Base-by-base conservation (phyloP, 202 grass and related monocot species). In the Schoenoplectus tabernaemontani region DNA sequence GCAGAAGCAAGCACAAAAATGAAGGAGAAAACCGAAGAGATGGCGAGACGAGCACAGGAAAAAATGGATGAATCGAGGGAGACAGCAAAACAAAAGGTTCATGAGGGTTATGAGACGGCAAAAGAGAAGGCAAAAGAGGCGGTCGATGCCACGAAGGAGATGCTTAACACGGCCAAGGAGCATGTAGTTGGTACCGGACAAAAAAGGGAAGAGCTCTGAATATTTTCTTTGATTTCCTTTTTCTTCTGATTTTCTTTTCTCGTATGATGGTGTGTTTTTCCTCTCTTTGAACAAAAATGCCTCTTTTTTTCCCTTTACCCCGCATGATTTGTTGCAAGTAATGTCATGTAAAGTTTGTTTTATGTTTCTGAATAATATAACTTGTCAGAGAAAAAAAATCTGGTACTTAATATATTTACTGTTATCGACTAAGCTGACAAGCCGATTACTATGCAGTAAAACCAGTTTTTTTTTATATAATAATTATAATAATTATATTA, bases 181-280 rank as follows among this genome's bases (percentile, higher is more conserved):
- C 82, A 34, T 64, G 82, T 89, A 28, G 70, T 13, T 57, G 64
- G 22, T 57, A 60, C 28, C 69, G 84, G 75, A 65, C 84, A 82
- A 50, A 62, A 64, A 44, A 86, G 36, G 36, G 86, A 32, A 5
- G 91, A 93, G 86, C 88, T 93, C 44, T 93, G 60, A 93, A 30
- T 67, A 7, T 64, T 15, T 66, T 24, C 24, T 54, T 10, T 36
- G 47, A 20, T 75, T 82, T 64, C 62, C 62, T 68, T 16, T 68
- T 59, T 61, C 72, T 64, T 16, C 65, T 19, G 53, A 73, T 82
- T 59, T 61, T n/a, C 12, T 44, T 22, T 39, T 77, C 32, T 13
- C 33, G 7, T 19, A 38, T 26, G 37, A 5, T 67, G 62, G n/a
- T 34, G 53, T 65, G 48, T 59, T n/a, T 34, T 74, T 67, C 2